Evolutionary conservation across 805 yeast genomes (phyloP).

Genomic region (Candida railenensis): DNA sequence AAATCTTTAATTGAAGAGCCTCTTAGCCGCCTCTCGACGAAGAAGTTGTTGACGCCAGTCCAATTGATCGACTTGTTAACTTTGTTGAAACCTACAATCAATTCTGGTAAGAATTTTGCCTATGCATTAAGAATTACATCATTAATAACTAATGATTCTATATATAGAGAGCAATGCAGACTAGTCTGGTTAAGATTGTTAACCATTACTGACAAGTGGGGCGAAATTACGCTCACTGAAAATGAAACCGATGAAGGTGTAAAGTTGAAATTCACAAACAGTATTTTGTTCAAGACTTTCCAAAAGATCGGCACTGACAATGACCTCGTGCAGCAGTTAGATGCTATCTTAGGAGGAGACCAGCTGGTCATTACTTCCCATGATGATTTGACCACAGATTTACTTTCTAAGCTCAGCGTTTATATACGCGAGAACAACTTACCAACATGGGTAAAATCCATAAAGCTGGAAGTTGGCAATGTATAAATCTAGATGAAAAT

Average conservation of each 20-base stretch:
- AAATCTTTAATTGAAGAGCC: conserved; percentile 18
- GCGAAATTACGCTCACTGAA: conserved; percentile 30
- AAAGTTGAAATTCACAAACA: conserved; percentile 37
- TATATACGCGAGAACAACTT: conserved; percentile 8
- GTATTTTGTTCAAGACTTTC: conserved; percentile 46
- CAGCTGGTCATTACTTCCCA: conserved; percentile 7
- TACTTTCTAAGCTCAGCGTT: conserved; percentile 6
- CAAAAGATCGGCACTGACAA: conserved; percentile 19
- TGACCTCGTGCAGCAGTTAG: conserved; percentile 12
- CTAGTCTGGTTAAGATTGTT: conserved; percentile 62
- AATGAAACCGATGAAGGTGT: conserved; percentile 41
- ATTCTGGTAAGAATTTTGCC: conserved; percentile 19
- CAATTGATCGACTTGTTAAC: conserved; percentile 56
- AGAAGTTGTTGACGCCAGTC: conserved; percentile 37
- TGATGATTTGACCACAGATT: conserved; percentile 9
- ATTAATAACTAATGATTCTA: conserved; percentile 26
- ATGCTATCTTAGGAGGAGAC: conserved; percentile 12
- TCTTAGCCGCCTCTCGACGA: conserved; percentile 29
- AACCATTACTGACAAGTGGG: conserved; percentile 51
- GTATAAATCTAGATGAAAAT: neutral
- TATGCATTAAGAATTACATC: conserved; percentile 54
- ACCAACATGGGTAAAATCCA: conserved; percentile 11
- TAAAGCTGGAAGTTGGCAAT: conserved; percentile 16
- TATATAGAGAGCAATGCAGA: conserved; percentile 19
- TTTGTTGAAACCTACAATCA: conserved; percentile 33